phyloP scores from a whole-genome alignment of 495 filamentous ascomycete genomes.

The Cercophora scortea region DNA sequence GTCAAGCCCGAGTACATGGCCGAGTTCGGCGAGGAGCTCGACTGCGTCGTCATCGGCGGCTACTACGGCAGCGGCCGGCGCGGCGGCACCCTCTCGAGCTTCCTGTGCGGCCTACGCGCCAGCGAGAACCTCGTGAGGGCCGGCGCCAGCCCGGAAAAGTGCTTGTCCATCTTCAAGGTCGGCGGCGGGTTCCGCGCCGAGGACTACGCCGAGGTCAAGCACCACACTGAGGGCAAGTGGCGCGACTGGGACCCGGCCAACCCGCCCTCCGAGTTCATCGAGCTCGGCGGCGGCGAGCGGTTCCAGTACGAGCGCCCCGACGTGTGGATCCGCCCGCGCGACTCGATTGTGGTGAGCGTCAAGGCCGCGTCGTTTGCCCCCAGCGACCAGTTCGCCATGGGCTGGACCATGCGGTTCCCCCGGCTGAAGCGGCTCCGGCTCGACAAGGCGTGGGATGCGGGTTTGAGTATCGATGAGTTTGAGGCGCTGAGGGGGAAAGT shows the following conservation, averaged over 20 bases:
- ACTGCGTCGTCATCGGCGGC: conserved; percentile 82
- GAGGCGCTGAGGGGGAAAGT: conserved; percentile 60
- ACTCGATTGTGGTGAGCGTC: conserved; percentile 79
- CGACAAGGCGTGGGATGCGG: conserved; percentile 77
- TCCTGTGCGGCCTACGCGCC: conserved; percentile 77
- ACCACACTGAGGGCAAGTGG: conserved; percentile 89
- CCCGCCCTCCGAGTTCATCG: conserved; percentile 73
- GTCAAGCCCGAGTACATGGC: conserved; percentile 99
- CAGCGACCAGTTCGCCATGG: conserved; percentile 70
- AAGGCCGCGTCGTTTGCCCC: conserved; percentile 77
- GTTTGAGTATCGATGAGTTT: conserved; percentile 73
- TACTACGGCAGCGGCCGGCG: conserved; percentile 85
- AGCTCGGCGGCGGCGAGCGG: conserved; percentile 67
- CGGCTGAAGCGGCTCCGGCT: conserved; percentile 75
- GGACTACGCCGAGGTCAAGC: conserved; percentile 75
- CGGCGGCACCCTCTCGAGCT: conserved; percentile 76
- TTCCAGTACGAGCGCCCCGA: conserved; percentile 75
- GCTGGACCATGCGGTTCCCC: conserved; percentile 81
- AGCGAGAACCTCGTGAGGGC: conserved; percentile 56
- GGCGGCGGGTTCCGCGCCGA: conserved; percentile 83
- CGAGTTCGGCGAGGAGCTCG: conserved; percentile 89
- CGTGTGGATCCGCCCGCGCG: conserved; percentile 85
- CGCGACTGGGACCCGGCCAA: conserved; percentile 69
- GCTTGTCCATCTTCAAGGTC: conserved; percentile 90
- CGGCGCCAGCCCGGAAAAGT: conserved; percentile 58